Percentiles rank a stretch among this genome's conserved stretches.
Evolutionary conservation across 768 basidiomycete species (phyloP).

Genomic region (Leccinum fibrillosum): DNA sequence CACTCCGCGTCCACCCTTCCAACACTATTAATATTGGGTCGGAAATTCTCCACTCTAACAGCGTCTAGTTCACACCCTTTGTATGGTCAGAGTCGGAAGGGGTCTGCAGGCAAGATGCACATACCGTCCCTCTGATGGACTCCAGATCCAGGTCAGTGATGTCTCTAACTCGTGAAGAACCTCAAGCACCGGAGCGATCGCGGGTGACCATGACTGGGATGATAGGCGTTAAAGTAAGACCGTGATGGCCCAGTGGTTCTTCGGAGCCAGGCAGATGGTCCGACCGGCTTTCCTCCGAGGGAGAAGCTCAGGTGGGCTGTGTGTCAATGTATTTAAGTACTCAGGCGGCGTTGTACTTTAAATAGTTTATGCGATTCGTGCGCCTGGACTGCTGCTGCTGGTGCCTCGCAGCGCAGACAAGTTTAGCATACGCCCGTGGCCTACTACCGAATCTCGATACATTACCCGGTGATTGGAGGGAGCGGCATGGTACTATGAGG

Average conservation of each 20-base stretch:
- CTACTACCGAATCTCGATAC: conserved; percentile 34
- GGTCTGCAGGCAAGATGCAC: conserved; percentile 60
- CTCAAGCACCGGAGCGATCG: not conserved
- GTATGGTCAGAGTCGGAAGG: not conserved
- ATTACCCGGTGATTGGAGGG: conserved; percentile 36
- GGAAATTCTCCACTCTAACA: no score
- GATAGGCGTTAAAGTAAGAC: no score
- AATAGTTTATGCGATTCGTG: conserved; percentile 69
- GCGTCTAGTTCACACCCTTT: not conserved
- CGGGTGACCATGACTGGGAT: not conserved
- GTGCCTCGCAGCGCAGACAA: conserved; percentile 8
- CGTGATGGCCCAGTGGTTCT: not conserved
- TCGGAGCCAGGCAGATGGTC: not conserved
- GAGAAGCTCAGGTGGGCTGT: no score
- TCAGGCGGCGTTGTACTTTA: conserved; percentile 13
- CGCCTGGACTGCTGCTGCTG: conserved; percentile 48
- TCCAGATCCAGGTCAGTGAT: conserved; percentile 40
- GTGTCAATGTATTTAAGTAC: not conserved
- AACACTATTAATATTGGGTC: not conserved
- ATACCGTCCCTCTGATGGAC: conserved; percentile 54
- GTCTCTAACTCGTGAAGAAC: conserved; percentile 30
- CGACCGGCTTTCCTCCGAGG: no score
- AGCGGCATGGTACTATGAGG: not conserved
- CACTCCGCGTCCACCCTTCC: not conserved
- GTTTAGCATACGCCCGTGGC: no score